phyloP scores from a whole-genome alignment of 139 green algal genomes.

The Haematococcus lacustris region DNA sequence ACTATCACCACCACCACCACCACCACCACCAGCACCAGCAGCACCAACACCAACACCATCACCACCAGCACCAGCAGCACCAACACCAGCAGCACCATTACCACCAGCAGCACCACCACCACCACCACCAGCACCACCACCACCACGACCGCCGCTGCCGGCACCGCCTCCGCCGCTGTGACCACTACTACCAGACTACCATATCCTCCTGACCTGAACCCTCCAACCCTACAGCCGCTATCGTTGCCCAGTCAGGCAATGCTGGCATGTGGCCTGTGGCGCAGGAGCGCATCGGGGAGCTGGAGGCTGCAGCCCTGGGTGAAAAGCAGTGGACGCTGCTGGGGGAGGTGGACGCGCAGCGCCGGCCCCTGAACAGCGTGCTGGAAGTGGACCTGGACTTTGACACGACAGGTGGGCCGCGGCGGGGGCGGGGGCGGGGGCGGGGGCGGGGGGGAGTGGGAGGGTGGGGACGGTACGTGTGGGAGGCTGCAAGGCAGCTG shows the following conservation, averaged over 20 bases:
- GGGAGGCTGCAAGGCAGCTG: too few relatives aligned
- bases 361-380: conserved; percentile 80
- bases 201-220: too few relatives aligned
- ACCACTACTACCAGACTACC: not conserved
- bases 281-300: conserved; percentile 49
- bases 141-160: too few relatives aligned
- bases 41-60: not conserved
- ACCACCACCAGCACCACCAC: too few relatives aligned
- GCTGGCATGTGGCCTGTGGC: too few relatives aligned
- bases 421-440: too few relatives aligned
- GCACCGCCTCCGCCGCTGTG: too few relatives aligned
- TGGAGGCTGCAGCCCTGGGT: conserved; percentile 68
- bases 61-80: not conserved
- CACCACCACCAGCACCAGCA: not conserved
- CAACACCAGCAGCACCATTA: too few relatives aligned
- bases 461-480: too few relatives aligned
- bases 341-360: conserved; percentile 63
- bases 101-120: not conserved
- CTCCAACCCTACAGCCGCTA: not conserved
- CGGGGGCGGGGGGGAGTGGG: too few relatives aligned
- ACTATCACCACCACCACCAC: not conserved
- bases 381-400: conserved; percentile 94
- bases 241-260: not conserved
- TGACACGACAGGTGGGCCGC: conserved; percentile 60
- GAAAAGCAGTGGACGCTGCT: conserved; percentile 76